These are phyloP conservation scores for Exidia glandulosa DNA, from an alignment of 768 basidiomycete species.

Conservation along the genomic window DNA sequence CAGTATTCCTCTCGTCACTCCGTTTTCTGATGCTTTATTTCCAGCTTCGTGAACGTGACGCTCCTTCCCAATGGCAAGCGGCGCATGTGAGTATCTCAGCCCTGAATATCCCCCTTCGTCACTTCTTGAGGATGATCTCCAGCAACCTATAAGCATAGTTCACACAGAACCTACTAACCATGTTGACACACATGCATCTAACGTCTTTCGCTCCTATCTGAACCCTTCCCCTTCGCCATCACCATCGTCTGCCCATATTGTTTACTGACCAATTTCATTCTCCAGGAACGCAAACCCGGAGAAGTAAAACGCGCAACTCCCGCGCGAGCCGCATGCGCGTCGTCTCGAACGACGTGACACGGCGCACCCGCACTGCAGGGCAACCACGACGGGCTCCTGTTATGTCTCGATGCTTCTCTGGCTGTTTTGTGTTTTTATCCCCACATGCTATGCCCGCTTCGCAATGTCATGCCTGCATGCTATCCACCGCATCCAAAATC, in stretches of 20 bases:
- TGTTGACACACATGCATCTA: constrained; percentile 82
- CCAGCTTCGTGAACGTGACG: constrained; percentile 88
- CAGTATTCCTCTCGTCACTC: neutral
- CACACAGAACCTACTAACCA: constrained; percentile 71
- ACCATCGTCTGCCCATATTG: constrained; percentile 1
- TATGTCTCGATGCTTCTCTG: neutral
- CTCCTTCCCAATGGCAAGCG: constrained; percentile 85
- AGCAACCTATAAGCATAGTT: constrained; percentile 75
- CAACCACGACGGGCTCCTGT: neutral
- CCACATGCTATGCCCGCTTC: constrained; percentile 1
- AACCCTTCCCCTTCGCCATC: constrained; percentile 20
- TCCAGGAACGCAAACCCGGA: constrained; percentile 55
- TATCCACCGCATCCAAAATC: neutral
- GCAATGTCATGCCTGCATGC: constrained; percentile 1
- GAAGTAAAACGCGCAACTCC: constrained; percentile 32
- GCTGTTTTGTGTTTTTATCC: neutral
- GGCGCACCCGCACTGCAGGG: neutral
- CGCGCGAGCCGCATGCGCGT: neutral
- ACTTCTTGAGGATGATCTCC: constrained; percentile 4
- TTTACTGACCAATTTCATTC: constrained; percentile 14
- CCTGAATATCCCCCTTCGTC: constrained; percentile 5
- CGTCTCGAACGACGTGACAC: neutral
- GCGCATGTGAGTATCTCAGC: constrained; percentile 69
- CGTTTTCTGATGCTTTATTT: constrained; percentile 4
- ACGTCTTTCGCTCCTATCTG: constrained; percentile 99